Conservation (phyloP, 495 filamentous ascomycete genomes). For the Penicillium arizonense region DNA sequence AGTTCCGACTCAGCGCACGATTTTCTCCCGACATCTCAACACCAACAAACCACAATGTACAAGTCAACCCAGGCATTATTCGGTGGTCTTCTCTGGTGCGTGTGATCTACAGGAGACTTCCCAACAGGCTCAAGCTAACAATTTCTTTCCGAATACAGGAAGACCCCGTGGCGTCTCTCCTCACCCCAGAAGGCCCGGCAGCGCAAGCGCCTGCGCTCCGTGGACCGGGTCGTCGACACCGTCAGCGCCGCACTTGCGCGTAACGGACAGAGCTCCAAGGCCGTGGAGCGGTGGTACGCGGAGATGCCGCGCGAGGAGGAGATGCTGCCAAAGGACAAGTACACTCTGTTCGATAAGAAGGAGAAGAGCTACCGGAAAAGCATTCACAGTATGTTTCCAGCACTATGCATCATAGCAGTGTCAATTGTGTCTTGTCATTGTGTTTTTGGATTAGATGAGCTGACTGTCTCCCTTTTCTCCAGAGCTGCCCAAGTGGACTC, state of each 20-base stretch:
- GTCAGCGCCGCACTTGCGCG: slow-evolving; percentile 73
- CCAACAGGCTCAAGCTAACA: slow-evolving; percentile 6
- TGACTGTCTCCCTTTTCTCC: slow-evolving; percentile 4
- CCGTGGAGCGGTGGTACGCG: slow-evolving; percentile 81
- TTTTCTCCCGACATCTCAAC: slow-evolving; percentile 22
- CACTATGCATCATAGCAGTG: not conserved
- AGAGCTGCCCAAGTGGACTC: slow-evolving; percentile 96
- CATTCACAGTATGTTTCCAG: slow-evolving; percentile 78
- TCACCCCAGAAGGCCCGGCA: slow-evolving; percentile 86
- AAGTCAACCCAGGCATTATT: slow-evolving; percentile 72
- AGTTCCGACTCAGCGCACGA: slow-evolving; percentile 28
- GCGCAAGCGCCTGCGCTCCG: slow-evolving; percentile 76
- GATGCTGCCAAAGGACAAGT: slow-evolving; percentile 96
- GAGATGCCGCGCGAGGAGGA: slow-evolving; percentile 96
- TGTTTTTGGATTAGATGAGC: not conserved
- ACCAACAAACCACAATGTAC: slow-evolving; percentile 49
- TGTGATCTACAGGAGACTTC: not conserved
- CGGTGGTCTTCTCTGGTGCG: slow-evolving; percentile 82
- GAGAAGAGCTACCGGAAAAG: slow-evolving; percentile 94
- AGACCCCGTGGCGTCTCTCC: slow-evolving; percentile 96
- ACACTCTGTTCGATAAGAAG: slow-evolving; percentile 96
- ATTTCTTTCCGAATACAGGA: slow-evolving; percentile 56
- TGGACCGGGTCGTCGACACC: slow-evolving; percentile 78
- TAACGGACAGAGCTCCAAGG: slow-evolving; percentile 64
- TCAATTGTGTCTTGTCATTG: slow-evolving; percentile 2